Base-by-base conservation (phyloP, 169 alveolate genomes). In the Plasmodium malariae region DNA sequence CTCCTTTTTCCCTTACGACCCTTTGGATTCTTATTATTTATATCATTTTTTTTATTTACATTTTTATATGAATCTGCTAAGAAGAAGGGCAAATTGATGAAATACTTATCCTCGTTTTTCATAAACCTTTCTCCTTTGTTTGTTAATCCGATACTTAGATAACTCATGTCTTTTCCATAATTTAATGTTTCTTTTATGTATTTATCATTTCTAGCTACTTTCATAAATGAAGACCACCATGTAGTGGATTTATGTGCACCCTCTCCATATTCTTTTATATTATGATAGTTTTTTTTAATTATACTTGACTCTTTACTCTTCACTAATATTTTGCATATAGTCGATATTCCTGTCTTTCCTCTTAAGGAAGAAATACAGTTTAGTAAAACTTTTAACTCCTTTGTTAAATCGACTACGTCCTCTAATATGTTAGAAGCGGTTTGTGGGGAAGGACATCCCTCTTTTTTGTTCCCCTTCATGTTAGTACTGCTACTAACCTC, bases 161-260 rank as follows among this genome's bases (percentile, higher is more conserved):
- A 85, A 37, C 92, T 43, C 30, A 85, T 43, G 55, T 68, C 92
- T 4, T 51, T 85, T 0, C 78, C 43, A 40, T 24, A 49, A 34
- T 69, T 60, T 28, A 85, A 34, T 14, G 86, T 68, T 37, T 85
- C 92, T 54, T 85, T 70, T 9, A 85, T 17, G 17, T 6, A 85
- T 26, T 67, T 51, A 57, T 85, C 92, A 55, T 85, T 85, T n/a
- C 92, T 67, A 4, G 67, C 85, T 2, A 85, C 71, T 69, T 85
- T 85, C 37, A 85, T 55, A 69, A 85, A 63, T 17, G 87, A 59
- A 3, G 92, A 85, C 92, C 92, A 85, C 92, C 92, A 85, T 2
- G 12, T 30, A 7, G 87, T 57, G 0, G 87, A 14, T 51, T 43
- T 54, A 34, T 85, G 85, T 34, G 9, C 36, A 11, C 92, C 92